Base-by-base conservation (phyloP, 2,329 filamentous ascomycete species). In the Epichloe baconii region DNA sequence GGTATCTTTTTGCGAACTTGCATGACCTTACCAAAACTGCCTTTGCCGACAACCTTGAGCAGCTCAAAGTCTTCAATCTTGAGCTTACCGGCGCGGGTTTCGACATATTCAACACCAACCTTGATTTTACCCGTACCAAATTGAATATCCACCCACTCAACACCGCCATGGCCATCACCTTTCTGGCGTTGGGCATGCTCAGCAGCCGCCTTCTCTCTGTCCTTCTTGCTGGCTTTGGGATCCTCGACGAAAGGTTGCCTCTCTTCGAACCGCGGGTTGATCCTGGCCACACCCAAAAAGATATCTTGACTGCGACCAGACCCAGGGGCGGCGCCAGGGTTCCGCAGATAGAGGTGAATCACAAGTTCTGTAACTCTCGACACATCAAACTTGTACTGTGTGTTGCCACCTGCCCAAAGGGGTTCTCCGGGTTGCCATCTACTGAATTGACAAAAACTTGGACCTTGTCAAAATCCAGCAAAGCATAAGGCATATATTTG, bases 381-480 rank as follows among this genome's bases (percentile, higher is more conserved):
- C 55, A 98, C 93, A 74, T 98, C 93, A 68, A 98, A 98, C 71
- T 98, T 98, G 79, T 96, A 98, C 63, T 95, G 89, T n/a, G 93
- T 98, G 69, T 91, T 97, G 64, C 91, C 88, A 55, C 93, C 93
- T 3, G 91, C 90, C 89, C 93, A 98, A 0, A 96, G 74, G 0
- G 93, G 66, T 94, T 94, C 69, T 96, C 89, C 10, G 93, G 91
- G 45, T 82, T 90, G 52, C 93, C 93, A 48, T 93, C 93, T 43
- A 97, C 91, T 11, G 93, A 89, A 70, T 96, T 95, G 70, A 97
- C 89, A 66, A 98, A 97, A 52, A 97, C 88, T 68, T 98, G 93
- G 57, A 95, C 85, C 75, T 98, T 98, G 72, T 98, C 93, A 69
- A 97, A 98, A 71, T 98, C 93, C 55, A 98, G 79, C 17, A 98